Percentiles rank a stretch among this genome's conserved stretches.
Conservation (phyloP, 768 basidiomycete genomes). For the Serendipita sp. region DNA sequence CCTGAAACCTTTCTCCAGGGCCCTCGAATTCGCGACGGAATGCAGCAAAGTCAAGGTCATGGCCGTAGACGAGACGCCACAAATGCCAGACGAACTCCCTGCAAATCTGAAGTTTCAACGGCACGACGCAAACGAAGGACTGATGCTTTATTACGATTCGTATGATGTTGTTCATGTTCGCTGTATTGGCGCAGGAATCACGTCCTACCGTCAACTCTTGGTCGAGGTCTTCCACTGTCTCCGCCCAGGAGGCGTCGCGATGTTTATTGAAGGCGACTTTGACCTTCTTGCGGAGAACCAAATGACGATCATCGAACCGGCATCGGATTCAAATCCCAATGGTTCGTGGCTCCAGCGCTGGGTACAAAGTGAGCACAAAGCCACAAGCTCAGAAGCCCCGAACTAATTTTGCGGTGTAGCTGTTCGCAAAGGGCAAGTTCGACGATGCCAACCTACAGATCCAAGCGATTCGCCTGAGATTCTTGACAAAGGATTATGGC, state of each 20-base stretch:
- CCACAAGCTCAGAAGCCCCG: too few species aligned
- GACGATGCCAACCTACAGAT: background rate
- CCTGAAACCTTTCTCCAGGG: too few species aligned
- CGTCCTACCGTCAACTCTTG: background rate
- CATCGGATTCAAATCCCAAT: background rate
- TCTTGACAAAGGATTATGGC: background rate
- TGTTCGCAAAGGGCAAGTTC: background rate
- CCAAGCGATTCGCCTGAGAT: background rate
- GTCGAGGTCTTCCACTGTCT: background rate
- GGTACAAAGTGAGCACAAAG: background rate
- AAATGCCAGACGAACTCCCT: background rate
- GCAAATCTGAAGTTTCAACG: background rate
- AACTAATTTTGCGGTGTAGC: background rate
- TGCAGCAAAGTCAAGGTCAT: background rate
- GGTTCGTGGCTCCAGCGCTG: background rate
- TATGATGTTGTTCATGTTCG: background rate
- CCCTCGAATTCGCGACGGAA: background rate
- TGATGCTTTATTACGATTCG: background rate
- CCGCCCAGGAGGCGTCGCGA: background rate
- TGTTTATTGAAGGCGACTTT: conserved; percentile 1
- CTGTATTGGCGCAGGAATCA: background rate
- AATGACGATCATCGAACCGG: background rate
- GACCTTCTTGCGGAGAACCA: background rate
- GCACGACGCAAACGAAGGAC: background rate
- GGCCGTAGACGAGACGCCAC: background rate